Base-by-base conservation (phyloP, 2,329 filamentous ascomycete species). In the Penicillium olsonii region DNA sequence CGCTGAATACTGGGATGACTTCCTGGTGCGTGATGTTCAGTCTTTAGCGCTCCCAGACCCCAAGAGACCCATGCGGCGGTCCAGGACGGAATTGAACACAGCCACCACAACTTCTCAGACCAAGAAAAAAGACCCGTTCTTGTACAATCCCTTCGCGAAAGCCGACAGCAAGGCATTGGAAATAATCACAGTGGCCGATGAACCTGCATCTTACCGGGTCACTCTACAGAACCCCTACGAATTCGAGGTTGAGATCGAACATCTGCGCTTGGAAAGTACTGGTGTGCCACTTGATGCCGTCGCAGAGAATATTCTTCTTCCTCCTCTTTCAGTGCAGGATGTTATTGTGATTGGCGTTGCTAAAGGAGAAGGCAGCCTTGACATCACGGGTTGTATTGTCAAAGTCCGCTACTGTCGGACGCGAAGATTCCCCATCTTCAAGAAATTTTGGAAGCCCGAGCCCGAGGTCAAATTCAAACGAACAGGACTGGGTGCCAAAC, bases 1-100 rank as follows among this genome's bases (percentile, higher is more conserved):
- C 44, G 91, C 90, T 5, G 88, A 94, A 59, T 99, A 96, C 66
- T 99, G 94, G 94, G 94, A 99, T 68, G 90, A 96, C 63, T 97
- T 97, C 61, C 77, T 99, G 8, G 81, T 99, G 39, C 85, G 94
- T 42, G 84, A 84, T 55, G 76, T 95, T 59, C 82, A 85, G 46
- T 75, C 95, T 37, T 83, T 91, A 42, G 77, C 87, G 19, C 69
- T 83, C 31, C 75, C 84, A 9, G 71, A 76, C 35, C 78, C 80
- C 10, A 80, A 82, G 56, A 79, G 80, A 14, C 86, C 89, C 0
- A 80, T 89, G 43, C 79, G 86, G 5, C 88, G 91, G 62, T 75
- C 72, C 15, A 77, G 72, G 48, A 73, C 70, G 31, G 80, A 83
- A 52, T 65, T 83, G 33, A 73, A 76, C 38, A 68, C 74, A 9